Evolutionary conservation across 2,329 filamentous ascomycete genomes (phyloP).

Genomic region (Myriangium duriaei): DNA sequence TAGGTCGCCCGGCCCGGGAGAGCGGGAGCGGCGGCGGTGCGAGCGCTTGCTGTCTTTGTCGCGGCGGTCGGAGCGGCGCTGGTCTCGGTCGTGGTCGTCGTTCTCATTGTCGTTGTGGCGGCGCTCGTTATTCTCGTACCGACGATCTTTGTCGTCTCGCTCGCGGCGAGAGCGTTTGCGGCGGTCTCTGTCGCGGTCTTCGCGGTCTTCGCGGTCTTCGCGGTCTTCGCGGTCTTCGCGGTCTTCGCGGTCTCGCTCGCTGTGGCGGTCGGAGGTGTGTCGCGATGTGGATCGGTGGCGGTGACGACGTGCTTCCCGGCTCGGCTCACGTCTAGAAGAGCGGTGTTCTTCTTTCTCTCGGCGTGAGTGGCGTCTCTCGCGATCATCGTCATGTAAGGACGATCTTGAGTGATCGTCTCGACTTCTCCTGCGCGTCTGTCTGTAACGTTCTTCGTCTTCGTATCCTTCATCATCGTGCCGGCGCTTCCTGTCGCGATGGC

Average conservation of each 20-base stretch:
- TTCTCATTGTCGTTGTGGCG: constrained; percentile 11
- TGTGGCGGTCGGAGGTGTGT: neutral
- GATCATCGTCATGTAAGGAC: constrained; percentile 47
- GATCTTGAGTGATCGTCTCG: constrained; percentile 47
- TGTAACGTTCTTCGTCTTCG: constrained; percentile 26
- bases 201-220: constrained; percentile 22
- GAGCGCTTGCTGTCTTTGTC: constrained; percentile 36
- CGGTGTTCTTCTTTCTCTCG: constrained; percentile 29
- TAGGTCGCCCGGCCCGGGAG: constrained; percentile 36
- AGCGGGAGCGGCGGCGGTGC: constrained; percentile 33
- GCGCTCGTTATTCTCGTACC: neutral
- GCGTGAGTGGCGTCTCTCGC: constrained; percentile 46
- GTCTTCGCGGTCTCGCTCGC: too few species aligned
- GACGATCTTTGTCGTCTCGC: constrained; percentile 7
- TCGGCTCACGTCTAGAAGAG: constrained; percentile 35
- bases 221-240: constrained; percentile 19
- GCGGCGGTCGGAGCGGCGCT: constrained; percentile 5
- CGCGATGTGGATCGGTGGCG: constrained; percentile 28
- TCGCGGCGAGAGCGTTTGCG: constrained; percentile 5
- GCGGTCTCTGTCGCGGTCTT: constrained; percentile 19
- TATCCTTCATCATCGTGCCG: constrained; percentile 37
- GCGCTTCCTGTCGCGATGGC: constrained; percentile 17
- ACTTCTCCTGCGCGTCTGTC: constrained; percentile 30
- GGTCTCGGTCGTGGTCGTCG: constrained; percentile 18
- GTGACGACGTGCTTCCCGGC: constrained; percentile 32